A percentile compares a stretch with the other conserved stretches of the same genome.
Conservation (phyloP, 345 rosid genomes). For the Acer saccharum region DNA sequence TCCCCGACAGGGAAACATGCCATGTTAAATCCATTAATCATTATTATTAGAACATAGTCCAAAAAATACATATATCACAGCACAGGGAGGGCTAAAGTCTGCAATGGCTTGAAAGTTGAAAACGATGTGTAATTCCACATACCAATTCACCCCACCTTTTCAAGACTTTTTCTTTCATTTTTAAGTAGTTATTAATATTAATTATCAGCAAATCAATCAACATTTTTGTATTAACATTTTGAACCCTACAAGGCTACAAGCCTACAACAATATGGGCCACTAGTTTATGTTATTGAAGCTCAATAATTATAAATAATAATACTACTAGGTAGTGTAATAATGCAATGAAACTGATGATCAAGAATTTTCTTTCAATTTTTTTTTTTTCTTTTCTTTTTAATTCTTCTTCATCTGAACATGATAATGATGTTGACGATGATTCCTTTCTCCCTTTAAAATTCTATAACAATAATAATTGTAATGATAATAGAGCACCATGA, state of each 20-base stretch:
- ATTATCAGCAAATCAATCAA: too few species aligned
- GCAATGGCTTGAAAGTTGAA: background rate
- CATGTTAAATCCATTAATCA: constrained; percentile 7
- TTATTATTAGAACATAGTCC: background rate
- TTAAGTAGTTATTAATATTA: background rate
- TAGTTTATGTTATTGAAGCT: background rate
- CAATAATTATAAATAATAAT: background rate
- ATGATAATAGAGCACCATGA: constrained; percentile 35
- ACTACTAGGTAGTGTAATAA: background rate
- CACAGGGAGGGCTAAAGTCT: too few species aligned
- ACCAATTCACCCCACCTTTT: too few species aligned
- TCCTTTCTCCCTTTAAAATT: constrained; percentile 2
- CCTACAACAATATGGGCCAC: too few species aligned
- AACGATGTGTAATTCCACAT: background rate
- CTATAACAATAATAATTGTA: constrained; percentile 40
- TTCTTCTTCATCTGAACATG: background rate
- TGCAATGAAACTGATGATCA: constrained; percentile 6
- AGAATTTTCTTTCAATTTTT: background rate
- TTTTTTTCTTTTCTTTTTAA: background rate
- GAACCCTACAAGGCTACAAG: too few species aligned
- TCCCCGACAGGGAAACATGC: constrained; percentile 2
- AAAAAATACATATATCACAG: background rate
- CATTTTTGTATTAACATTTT: too few species aligned
- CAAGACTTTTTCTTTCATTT: background rate
- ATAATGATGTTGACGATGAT: constrained; percentile 2